Evolutionary conservation across 2,329 filamentous ascomycete genomes (phyloP).

Genomic region (Fusarium sp.): DNA sequence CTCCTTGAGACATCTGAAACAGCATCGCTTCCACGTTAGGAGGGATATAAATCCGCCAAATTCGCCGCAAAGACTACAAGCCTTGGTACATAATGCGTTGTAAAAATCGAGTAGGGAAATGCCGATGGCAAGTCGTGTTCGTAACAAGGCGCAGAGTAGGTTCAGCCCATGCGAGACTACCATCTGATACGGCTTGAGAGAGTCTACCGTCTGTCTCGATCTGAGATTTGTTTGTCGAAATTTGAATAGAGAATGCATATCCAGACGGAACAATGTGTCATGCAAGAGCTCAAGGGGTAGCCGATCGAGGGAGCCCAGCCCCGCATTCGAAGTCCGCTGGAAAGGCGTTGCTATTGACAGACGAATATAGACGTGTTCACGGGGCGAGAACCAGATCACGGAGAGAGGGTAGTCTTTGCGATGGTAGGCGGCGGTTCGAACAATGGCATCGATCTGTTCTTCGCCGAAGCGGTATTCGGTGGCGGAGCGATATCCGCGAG

Average conservation of each 20-base stretch:
- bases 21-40: slow-evolving; percentile 49
- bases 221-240: slow-evolving; percentile 49
- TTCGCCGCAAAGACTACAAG: slow-evolving; percentile 44
- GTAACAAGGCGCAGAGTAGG: slow-evolving; percentile 51
- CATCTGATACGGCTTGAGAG: slow-evolving; percentile 47
- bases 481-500: background rate
- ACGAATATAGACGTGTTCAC: background rate
- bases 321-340: background rate
- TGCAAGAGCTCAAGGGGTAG: slow-evolving; percentile 10
- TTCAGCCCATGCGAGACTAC: slow-evolving; percentile 47
- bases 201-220: slow-evolving; percentile 46
- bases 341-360: background rate
- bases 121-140: slow-evolving; percentile 44
- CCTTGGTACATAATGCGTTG: slow-evolving; percentile 46
- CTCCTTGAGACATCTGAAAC: slow-evolving; percentile 47
- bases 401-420: background rate
- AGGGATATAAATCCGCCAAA: slow-evolving; percentile 46
- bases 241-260: slow-evolving; percentile 50
- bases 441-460: background rate
- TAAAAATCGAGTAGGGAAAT: slow-evolving; percentile 48
- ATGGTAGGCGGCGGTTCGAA: background rate
- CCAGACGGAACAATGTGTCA: slow-evolving; percentile 45
- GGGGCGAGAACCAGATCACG: background rate
- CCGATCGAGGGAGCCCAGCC: background rate
- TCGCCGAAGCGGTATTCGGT: background rate